Percentiles rank a stretch among this genome's conserved stretches.
Evolutionary conservation across 371 early-diverging fungal genomes (phyloP).

Genomic region (Rhizopus sp.): DNA sequence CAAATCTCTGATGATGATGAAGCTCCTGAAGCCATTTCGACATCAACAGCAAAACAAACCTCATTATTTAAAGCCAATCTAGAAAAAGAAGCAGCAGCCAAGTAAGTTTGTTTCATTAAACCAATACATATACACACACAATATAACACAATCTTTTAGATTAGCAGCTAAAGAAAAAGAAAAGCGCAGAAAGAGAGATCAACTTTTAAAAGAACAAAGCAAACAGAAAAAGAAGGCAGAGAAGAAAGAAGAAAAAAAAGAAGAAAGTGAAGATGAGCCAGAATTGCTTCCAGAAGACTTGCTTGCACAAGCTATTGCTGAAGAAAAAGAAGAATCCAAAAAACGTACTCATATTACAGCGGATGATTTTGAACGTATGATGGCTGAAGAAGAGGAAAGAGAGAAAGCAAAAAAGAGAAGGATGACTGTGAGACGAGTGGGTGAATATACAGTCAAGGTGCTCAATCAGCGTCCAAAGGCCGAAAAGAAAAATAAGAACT

Average conservation of each 20-base stretch:
- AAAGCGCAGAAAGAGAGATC: slow-evolving; percentile 47
- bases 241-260: slow-evolving; percentile 4
- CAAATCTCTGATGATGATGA: slow-evolving; percentile 38
- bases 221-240: slow-evolving; percentile 19
- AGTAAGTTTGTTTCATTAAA: slow-evolving; percentile 23
- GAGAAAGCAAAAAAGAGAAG: slow-evolving; percentile 25
- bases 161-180: slow-evolving; percentile 38
- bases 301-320: slow-evolving; percentile 32
- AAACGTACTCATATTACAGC: slow-evolving; percentile 44
- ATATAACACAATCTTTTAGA: slow-evolving; percentile 15
- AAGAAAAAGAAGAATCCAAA: slow-evolving; percentile 42
- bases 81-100: slow-evolving; percentile 43
- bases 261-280: slow-evolving; percentile 17
- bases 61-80: slow-evolving; percentile 29
- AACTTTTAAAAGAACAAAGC: slow-evolving; percentile 44
- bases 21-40: slow-evolving; percentile 52
- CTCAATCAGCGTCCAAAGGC: slow-evolving; percentile 44
- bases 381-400: slow-evolving; percentile 38
- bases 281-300: slow-evolving; percentile 36
- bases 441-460: slow-evolving; percentile 55
- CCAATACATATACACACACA: background rate
- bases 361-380: slow-evolving; percentile 51
- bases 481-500: slow-evolving; percentile 25
- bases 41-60: slow-evolving; percentile 32
- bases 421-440: slow-evolving; percentile 29